phyloP scores from a whole-genome alignment of 139 green algal species.

The Chlorella sorokiniana region DNA sequence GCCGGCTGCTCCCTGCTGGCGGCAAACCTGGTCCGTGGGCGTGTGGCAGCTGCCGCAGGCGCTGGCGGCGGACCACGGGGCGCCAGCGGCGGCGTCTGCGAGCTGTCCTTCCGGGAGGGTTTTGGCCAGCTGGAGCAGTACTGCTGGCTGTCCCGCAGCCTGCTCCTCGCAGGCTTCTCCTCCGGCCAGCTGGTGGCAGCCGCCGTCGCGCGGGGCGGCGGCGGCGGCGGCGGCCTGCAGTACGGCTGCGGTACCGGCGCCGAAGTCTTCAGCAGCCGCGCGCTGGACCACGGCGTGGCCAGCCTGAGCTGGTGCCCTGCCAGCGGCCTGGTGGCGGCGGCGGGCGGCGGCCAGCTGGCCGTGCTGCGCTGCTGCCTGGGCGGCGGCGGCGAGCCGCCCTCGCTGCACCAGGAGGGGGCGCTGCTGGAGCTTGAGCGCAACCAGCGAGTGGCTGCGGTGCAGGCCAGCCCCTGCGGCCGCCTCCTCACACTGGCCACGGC shows the following conservation, averaged over 20 bases:
- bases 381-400: too few relatives aligned
- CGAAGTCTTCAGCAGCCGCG: slow-evolving; percentile 23
- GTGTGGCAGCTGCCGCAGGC: slow-evolving; percentile 27
- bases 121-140: slow-evolving; percentile 76
- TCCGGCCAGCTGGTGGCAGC: slow-evolving; percentile 51
- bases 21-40: background rate
- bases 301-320: slow-evolving; percentile 50
- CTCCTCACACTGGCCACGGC: slow-evolving; percentile 68
- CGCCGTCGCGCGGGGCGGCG: too few relatives aligned
- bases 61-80: slow-evolving; percentile 3
- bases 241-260: background rate
- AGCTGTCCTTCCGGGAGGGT: slow-evolving; percentile 72
- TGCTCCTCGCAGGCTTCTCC: slow-evolving; percentile 73
- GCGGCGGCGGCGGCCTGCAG: background rate
- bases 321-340: slow-evolving; percentile 59
- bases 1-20: slow-evolving; percentile 2
- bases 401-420: slow-evolving; percentile 55
- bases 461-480: slow-evolving; percentile 69
- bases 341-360: slow-evolving; percentile 57
- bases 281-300: background rate
- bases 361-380: slow-evolving; percentile 51
- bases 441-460: slow-evolving; percentile 50
- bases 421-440: slow-evolving; percentile 59
- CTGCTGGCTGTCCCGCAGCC: slow-evolving; percentile 77
- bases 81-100: slow-evolving; percentile 55